Base-by-base conservation (phyloP, 345 rosid genomes). In the Pistacia vera region DNA sequence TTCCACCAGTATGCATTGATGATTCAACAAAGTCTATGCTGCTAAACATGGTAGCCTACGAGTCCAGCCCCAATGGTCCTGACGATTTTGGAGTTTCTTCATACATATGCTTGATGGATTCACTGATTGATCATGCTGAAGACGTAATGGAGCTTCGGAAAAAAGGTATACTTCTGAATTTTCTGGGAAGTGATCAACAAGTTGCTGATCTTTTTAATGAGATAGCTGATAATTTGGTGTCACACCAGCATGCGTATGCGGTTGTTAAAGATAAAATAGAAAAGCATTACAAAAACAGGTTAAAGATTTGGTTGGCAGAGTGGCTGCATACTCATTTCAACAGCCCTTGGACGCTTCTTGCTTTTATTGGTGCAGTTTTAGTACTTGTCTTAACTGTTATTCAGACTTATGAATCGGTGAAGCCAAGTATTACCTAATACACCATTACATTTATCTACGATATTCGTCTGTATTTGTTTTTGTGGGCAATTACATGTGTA, bases 111-210 rank as follows among this genome's bases (percentile, higher is more conserved):
- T 71, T 71, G 16, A 46, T 80, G 25, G 56, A 71, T 60, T 58
- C 77, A 4, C 28, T 80, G 28, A 71, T 75, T 46, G 69, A 20
- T 46, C 59, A 56, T 0, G 70, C 25, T 4, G 76, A 80, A 8
- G 79, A 80, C n/a, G 83, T 66, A 11, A 52, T n/a, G 51, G 77
- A 36, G 83, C 30, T 75, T 75, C 71, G 68, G 3, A 63, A 63
- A 10, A 41, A 33, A n/a, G 68, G 75, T 7, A 41, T 80, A 22
- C 14, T 75, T 17, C 9, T 16, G 58, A 75, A 17, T 62, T 46
- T 17, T 28, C 76, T 80, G 0, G 66, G 71, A 16, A 66, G 49
- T 12, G 76, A 80, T 10, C 33, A 51, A 30, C 51, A 65, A 2
- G 76, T 71, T n/a, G 54, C 51, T 0, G 25, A 66, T 8, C 13